These are phyloP conservation scores for Eimeria maxima DNA, from an alignment of 169 alveolate genomes.

Conservation along the genomic window DNA sequence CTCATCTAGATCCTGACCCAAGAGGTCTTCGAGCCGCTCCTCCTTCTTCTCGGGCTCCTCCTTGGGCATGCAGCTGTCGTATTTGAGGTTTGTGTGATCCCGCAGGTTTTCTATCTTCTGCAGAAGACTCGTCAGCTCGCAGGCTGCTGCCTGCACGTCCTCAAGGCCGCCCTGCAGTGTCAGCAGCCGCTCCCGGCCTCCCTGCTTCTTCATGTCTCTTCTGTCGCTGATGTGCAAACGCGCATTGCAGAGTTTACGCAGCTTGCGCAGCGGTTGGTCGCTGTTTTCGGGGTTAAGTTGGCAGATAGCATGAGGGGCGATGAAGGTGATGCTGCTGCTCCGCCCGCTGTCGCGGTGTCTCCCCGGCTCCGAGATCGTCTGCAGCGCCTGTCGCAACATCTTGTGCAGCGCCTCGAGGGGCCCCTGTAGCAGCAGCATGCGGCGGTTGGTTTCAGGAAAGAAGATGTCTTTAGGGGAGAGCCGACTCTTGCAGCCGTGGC, in stretches of 20 bases:
- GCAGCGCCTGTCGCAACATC: conserved; percentile 44
- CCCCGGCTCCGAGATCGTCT: conserved; percentile 9
- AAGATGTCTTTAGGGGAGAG: conserved; percentile 52
- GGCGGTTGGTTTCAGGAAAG: conserved; percentile 76
- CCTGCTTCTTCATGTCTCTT: conserved; percentile 67
- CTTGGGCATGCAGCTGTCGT: conserved; percentile 74
- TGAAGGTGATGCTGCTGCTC: conserved; percentile 56
- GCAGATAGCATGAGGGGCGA: conserved; percentile 25
- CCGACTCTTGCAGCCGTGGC: conserved; percentile 67
- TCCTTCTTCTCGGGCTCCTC: conserved; percentile 29
- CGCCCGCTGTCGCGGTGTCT: conserved; percentile 1
- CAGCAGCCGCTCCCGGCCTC: conserved; percentile 73
- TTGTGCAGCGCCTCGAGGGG: not conserved
- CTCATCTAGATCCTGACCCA: conserved; percentile 44
- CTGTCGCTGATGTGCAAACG: conserved; percentile 37
- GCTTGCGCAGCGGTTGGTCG: conserved; percentile 57
- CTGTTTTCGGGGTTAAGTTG: not conserved
- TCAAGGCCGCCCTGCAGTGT: conserved; percentile 43
- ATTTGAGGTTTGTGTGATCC: conserved; percentile 63
- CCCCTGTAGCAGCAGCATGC: conserved; percentile 78
- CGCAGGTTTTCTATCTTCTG: not conserved
- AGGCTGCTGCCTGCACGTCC: conserved; percentile 60
- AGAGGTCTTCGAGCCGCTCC: conserved; percentile 28
- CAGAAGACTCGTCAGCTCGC: not conserved
- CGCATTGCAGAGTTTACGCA: not conserved